phyloP scores from a whole-genome alignment of 2,329 filamentous ascomycete genomes.

The Aspergillus oerlinghausenensis region DNA sequence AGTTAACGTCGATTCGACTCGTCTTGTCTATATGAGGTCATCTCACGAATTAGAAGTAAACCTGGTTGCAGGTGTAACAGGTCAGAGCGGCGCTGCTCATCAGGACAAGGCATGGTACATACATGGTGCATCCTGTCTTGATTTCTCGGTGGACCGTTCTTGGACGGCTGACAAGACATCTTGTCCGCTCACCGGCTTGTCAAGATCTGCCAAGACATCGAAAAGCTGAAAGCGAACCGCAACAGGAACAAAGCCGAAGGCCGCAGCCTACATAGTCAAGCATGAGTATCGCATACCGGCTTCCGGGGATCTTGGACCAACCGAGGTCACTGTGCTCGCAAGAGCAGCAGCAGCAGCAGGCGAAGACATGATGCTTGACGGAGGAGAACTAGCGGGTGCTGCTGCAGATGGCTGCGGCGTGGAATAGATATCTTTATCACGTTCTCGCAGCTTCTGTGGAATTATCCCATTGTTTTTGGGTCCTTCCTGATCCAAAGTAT shows the following conservation, averaged over 20 bases:
- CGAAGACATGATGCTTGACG: no score
- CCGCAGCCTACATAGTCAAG: conserved; percentile 21
- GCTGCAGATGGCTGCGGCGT: no score
- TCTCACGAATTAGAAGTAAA: conserved; percentile 20
- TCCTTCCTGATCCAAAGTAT: no score
- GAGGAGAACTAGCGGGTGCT: no score
- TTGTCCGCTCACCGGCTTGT: conserved; percentile 21
- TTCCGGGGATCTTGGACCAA: no score
- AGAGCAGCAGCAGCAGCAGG: no score
- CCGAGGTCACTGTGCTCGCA: no score
- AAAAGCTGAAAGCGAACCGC: conserved; percentile 35
- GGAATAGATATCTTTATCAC: no score
- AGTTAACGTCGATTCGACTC: no score
- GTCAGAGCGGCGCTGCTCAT: not conserved
- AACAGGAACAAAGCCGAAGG: conserved; percentile 35
- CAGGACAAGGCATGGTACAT: conserved; percentile 3
- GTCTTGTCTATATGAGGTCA: not conserved
- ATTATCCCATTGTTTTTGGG: no score
- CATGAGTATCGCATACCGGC: no score
- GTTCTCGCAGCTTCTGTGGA: no score
- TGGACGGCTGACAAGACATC: conserved; percentile 24
- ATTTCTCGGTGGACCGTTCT: conserved; percentile 6
- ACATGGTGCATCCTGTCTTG: conserved; percentile 18
- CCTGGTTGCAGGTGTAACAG: conserved; percentile 7
- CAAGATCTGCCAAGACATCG: conserved; percentile 21